Evolutionary conservation across 192 early-diverging fungal species (phyloP), one percentile per base, ranked within the genome.

Genomic region (Entomortierella parvispora): DNA sequence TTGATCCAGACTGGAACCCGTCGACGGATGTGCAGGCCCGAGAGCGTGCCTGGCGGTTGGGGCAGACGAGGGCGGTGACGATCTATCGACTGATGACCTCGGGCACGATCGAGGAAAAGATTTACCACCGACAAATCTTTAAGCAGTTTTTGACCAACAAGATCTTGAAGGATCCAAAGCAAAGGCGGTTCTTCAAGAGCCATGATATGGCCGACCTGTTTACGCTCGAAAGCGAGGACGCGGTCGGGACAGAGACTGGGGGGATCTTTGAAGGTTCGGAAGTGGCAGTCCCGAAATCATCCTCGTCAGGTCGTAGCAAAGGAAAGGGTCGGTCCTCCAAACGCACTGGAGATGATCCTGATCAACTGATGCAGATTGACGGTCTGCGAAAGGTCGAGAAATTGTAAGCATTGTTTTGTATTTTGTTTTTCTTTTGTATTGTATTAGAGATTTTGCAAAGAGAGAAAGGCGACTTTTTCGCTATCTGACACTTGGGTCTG

Each of bases 1-100:
- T 87, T 79, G 97, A 98, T 84, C 97, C 97, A 3, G 97, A 99
- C 68, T 99, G 97, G 97, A 99, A 99, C 67, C 96, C 96, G 2
- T 95, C 94, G 18, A 97, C 93, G 34, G 97, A 99, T 79, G 85
- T 93, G 25, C 97, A 99, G 63, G 96, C 97, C 1, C 82, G 96
- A 50, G 96, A 99, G 83, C 87, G 97, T 26, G 96, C 96, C 1
- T 98, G 96, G 96, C 82, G 97, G 31, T 68, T 97, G 17, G 97
- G 97, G 0, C 97, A 99, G 70, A 95, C 81, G 0, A 85, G 89
- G 25, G 83, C 88, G 8, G 97, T 99, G 4, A 90, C 94, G 12
- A 92, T 99, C 20, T 99, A 98, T 67, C 84, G 97, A 7, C 84
- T 99, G 12, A 97, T 99, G 95, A 97, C 94, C 25, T 90, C 91